Evolutionary conservation across 2,329 filamentous ascomycete species (phyloP).

Genomic region (Grosmannia penicillata): DNA sequence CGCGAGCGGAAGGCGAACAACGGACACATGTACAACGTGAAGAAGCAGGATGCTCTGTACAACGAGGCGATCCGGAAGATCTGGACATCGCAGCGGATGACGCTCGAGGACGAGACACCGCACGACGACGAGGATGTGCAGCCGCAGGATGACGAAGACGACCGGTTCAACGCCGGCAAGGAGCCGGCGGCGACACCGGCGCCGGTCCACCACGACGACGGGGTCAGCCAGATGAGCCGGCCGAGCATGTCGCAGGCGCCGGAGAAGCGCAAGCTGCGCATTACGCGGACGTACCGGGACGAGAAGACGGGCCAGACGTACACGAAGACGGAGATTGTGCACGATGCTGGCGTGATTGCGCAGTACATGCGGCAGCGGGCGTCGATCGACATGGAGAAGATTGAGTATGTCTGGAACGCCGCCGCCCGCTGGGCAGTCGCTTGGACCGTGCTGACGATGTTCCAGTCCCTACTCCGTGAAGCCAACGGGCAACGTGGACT

Average conservation of each 20-base stretch:
- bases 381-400: slow-evolving; percentile 49
- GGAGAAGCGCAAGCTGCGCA: slow-evolving; percentile 53
- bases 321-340: slow-evolving; percentile 48
- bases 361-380: slow-evolving; percentile 75
- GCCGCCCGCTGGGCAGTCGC: too few relatives aligned
- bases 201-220: slow-evolving; percentile 46
- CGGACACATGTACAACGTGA: slow-evolving; percentile 95
- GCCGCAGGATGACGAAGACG: slow-evolving; percentile 44
- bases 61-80: slow-evolving; percentile 83
- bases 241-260: slow-evolving; percentile 49
- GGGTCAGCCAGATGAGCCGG: slow-evolving; percentile 62
- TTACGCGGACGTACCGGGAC: slow-evolving; percentile 45
- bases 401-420: slow-evolving; percentile 45
- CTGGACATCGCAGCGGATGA: slow-evolving; percentile 77
- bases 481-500: slow-evolving; percentile 51
- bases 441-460: background rate
- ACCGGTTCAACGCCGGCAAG: slow-evolving; percentile 57
- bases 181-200: slow-evolving; percentile 52
- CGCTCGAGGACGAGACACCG: slow-evolving; percentile 57
- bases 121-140: slow-evolving; percentile 48
- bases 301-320: slow-evolving; percentile 49
- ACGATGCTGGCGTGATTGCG: slow-evolving; percentile 74
- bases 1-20: slow-evolving; percentile 79
- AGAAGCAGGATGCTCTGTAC: slow-evolving; percentile 82
- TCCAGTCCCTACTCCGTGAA: slow-evolving; percentile 41